Evolutionary conservation across 352 stramenopile species (phyloP).

Genomic region (Nothophytophthora sp.): DNA sequence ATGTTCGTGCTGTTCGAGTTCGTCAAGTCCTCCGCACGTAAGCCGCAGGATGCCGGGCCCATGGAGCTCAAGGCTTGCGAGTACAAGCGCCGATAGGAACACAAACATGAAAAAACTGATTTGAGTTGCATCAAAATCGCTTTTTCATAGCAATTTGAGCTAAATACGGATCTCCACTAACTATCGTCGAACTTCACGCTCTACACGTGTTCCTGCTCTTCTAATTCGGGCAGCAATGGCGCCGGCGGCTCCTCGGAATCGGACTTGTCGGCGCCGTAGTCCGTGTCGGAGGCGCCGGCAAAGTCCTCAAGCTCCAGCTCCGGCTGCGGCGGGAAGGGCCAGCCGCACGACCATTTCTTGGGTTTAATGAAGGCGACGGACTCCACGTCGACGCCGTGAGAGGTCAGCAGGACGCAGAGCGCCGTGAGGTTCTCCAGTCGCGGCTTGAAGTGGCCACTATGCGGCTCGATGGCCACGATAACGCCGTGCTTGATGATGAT

Average conservation of each 20-base stretch:
- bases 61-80: conserved; percentile 86
- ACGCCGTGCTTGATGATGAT: conserved; percentile 58
- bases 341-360: conserved; percentile 67
- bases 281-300: conserved; percentile 37
- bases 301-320: conserved; percentile 44
- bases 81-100: conserved; percentile 77
- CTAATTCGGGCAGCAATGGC: conserved; percentile 7
- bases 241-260: conserved; percentile 35
- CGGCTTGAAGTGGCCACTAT: conserved; percentile 80
- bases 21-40: conserved; percentile 52
- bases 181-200: too few species aligned
- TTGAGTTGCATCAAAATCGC: too few species aligned
- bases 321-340: conserved; percentile 48
- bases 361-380: conserved; percentile 60
- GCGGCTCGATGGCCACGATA: conserved; percentile 65
- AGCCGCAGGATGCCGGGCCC: conserved; percentile 40
- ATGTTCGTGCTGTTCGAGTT: conserved; percentile 90
- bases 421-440: conserved; percentile 45
- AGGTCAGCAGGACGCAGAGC: conserved; percentile 41
- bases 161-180: conserved; percentile 37
- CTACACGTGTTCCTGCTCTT: conserved; percentile 7
- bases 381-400: conserved; percentile 39
- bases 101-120: too few species aligned
- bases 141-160: conserved; percentile 10
- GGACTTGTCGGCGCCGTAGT: conserved; percentile 42